Conservation (phyloP, 768 basidiomycete genomes). For the Kondoa subrosea region DNA sequence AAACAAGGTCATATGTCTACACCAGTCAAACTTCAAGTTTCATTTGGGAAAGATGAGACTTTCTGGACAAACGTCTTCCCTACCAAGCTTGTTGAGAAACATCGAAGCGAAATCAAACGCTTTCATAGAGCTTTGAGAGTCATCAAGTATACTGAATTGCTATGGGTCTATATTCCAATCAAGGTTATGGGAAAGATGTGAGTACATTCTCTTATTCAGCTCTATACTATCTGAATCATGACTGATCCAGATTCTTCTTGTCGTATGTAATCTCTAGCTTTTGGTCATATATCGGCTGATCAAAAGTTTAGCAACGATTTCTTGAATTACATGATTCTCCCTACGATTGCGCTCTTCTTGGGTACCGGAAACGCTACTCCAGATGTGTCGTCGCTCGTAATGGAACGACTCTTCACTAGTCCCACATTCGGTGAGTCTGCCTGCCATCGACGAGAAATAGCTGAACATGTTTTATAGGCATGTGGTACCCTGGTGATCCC, state of each 20-base stretch:
- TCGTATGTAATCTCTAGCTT: constrained; percentile 23
- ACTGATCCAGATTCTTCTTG: constrained; percentile 27
- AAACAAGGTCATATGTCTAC: constrained; percentile 25
- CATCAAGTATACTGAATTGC: constrained; percentile 33
- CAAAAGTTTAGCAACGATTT: constrained; percentile 18
- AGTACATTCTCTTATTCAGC: background rate
- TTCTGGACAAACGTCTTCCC: constrained; percentile 39
- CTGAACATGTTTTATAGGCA: background rate
- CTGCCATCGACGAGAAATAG: background rate
- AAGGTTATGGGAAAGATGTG: constrained; percentile 34
- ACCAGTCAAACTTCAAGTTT: constrained; percentile 35
- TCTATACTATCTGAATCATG: background rate
- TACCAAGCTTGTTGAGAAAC: constrained; percentile 34
- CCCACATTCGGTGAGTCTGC: constrained; percentile 36
- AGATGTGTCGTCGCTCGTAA: constrained; percentile 34
- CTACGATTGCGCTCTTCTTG: constrained; percentile 31
- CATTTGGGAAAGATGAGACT: constrained; percentile 37
- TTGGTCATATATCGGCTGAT: background rate
- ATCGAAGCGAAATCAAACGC: constrained; percentile 33
- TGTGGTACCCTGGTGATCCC: constrained; percentile 33
- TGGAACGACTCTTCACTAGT: constrained; percentile 37
- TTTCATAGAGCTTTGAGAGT: constrained; percentile 33
- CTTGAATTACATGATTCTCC: constrained; percentile 35
- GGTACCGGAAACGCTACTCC: constrained; percentile 37
- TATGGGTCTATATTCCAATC: constrained; percentile 37